These are phyloP conservation scores for Brassica hybrid DNA, from an alignment of 441 rosid species.

Conservation along the genomic window DNA sequence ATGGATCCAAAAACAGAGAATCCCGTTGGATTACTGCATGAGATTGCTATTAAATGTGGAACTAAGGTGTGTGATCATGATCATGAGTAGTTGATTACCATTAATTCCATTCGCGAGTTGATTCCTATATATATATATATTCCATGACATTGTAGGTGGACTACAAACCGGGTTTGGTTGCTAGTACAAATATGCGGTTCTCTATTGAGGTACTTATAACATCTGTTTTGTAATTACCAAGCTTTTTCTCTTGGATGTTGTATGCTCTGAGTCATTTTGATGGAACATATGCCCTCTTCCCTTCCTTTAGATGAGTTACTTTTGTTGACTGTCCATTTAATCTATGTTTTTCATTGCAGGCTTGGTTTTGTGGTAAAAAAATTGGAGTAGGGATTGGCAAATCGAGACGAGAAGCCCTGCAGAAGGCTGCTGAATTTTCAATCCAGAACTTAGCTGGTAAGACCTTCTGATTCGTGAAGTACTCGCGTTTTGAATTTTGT, in stretches of 20 bases:
- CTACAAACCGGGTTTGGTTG: conserved; percentile 68
- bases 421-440: conserved; percentile 82
- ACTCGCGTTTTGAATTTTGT: conserved; percentile 24
- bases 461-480: conserved; percentile 33
- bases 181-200: conserved; percentile 77
- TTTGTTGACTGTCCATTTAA: conserved; percentile 10
- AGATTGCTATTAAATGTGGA: conserved; percentile 87
- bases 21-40: conserved; percentile 67
- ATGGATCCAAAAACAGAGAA: conserved; percentile 76
- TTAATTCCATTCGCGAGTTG: conserved; percentile 7
- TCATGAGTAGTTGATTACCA: background rate
- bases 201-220: conserved; percentile 68
- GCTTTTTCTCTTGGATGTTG: conserved; percentile 1
- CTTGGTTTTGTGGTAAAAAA: conserved; percentile 86
- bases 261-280: conserved; percentile 10
- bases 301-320: conserved; percentile 11
- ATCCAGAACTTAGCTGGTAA: conserved; percentile 80
- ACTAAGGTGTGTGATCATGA: conserved; percentile 61
- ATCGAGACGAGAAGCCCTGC: conserved; percentile 90
- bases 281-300: conserved; percentile 11
- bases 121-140: conserved; percentile 22
- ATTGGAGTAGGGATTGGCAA: conserved; percentile 86
- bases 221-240: conserved; percentile 24
- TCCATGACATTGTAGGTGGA: conserved; percentile 68
- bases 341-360: conserved; percentile 54